These are phyloP conservation scores for Cyclotella baltica DNA, from an alignment of 108 stramenopile species.

Conservation along the genomic window DNA sequence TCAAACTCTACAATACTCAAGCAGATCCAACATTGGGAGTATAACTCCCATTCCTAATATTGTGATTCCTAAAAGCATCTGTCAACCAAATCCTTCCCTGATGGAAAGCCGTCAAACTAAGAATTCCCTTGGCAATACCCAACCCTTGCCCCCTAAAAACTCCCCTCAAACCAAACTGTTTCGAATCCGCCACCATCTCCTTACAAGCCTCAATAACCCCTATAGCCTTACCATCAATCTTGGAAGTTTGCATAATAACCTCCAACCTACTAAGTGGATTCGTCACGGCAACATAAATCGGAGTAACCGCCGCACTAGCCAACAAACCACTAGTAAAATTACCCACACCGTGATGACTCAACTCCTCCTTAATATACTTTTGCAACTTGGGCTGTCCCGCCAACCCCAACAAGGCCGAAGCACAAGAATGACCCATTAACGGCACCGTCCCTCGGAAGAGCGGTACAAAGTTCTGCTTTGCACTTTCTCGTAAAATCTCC, in stretches of 20 bases:
- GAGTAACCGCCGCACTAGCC: constrained; percentile 82
- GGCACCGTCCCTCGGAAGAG: constrained; percentile 93
- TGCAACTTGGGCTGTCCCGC: constrained; percentile 93
- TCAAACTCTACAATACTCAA: too few relatives aligned
- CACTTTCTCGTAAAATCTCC: constrained; percentile 86
- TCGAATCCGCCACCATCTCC: constrained; percentile 81
- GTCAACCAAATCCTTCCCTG: constrained; percentile 90
- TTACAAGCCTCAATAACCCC: constrained; percentile 77
- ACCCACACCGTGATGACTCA: constrained; percentile 63
- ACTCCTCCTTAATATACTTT: constrained; percentile 88
- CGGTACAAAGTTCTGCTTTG: constrained; percentile 81
- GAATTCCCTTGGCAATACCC: constrained; percentile 91
- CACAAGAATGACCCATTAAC: constrained; percentile 92
- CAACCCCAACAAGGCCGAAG: constrained; percentile 87
- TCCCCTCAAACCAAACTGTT: constrained; percentile 88
- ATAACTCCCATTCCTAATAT: constrained; percentile 82
- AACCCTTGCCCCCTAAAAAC: constrained; percentile 94
- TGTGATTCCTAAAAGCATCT: constrained; percentile 85
- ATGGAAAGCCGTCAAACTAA: constrained; percentile 89
- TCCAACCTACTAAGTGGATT: constrained; percentile 90
- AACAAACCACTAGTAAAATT: constrained; percentile 84
- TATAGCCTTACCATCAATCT: constrained; percentile 90
- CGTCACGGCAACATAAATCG: constrained; percentile 92
- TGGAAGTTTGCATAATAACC: constrained; percentile 94
- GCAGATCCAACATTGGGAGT: constrained; percentile 48